Base-by-base conservation (phyloP, 148 eudicot species). In the Amaranthus palmeri region DNA sequence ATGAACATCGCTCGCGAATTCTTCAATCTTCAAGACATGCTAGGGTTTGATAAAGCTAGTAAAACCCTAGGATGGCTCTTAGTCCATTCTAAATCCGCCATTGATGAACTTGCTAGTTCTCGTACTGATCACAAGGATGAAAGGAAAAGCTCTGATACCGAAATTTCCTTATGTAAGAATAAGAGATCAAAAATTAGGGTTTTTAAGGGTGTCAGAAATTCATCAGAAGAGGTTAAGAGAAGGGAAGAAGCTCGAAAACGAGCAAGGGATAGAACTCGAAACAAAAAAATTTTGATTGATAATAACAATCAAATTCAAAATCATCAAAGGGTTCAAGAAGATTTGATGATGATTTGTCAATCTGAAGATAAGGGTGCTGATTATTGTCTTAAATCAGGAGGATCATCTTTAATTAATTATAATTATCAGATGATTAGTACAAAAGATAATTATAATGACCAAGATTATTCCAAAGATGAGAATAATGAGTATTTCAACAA, bases 41-140 rank as follows among this genome's bases (percentile, higher is more conserved):
- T 84, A 43, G 87, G 87, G 3, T 84, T 79, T 63, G 87, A 84
- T 56, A 84, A 76, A 68, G 83, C 87, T 2, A 84, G 87, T 49
- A 68, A 79, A 69, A 81, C 87, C 68, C 78, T 84, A 17, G 78
- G 80, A 65, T 84, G 87, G 87, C 78, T 84, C 54, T 67, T 84
- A 15, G 72, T 43, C 4, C 76, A 77, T 72, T 84, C 85, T 36
- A 80, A 68, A 70, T 67, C 61, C 1, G 82, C 82, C n/a, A 79
- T 79, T n/a, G 62, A 79, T 47, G 82, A 79, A 72, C 76, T 79
- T 6, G 55, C 60, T 52, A 65, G 63, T 13, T 17, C 68, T 9
- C 17, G 41, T 44, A 47, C 79, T 12, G 17, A 10, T 46, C 57
- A 12, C 5, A 40, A 70, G 10, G 48, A 62, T 63, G 67, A 52